Conservation (phyloP, 108 stramenopile species). For the Cyclostephanos invisitatus region DNA sequence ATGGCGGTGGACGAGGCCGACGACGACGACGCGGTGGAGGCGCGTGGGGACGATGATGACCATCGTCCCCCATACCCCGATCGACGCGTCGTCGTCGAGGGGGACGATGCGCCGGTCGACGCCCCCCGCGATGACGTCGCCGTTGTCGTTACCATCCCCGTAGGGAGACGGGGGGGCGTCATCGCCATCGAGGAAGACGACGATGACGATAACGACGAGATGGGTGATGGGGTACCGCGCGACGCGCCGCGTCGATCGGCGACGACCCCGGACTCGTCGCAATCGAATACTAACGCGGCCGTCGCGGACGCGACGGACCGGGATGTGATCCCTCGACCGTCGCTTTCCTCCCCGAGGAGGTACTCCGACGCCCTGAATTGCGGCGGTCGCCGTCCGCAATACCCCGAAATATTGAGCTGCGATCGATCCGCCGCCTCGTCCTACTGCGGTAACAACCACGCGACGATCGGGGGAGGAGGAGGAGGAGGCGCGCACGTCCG, state of each 20-base stretch:
- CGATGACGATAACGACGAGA: background rate
- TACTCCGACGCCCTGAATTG: constrained; percentile 22
- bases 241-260: background rate
- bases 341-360: constrained; percentile 18
- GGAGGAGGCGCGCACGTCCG: too few species aligned
- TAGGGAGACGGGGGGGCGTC: background rate
- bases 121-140: too few species aligned
- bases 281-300: background rate
- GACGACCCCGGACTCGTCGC: background rate
- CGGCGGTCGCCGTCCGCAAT: background rate
- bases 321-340: background rate
- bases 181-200: constrained; percentile 4
- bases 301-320: background rate
- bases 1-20: background rate
- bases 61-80: background rate
- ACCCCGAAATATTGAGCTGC: background rate
- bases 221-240: too few species aligned
- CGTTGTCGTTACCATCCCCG: background rate
- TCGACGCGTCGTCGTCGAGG: background rate
- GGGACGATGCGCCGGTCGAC: background rate
- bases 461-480: background rate
- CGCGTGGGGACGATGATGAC: background rate
- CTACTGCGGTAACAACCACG: constrained; percentile 13
- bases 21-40: background rate
- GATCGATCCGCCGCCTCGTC: constrained; percentile 7